Conservation (phyloP, 768 basidiomycete species). For the Tricholoma sp. region DNA sequence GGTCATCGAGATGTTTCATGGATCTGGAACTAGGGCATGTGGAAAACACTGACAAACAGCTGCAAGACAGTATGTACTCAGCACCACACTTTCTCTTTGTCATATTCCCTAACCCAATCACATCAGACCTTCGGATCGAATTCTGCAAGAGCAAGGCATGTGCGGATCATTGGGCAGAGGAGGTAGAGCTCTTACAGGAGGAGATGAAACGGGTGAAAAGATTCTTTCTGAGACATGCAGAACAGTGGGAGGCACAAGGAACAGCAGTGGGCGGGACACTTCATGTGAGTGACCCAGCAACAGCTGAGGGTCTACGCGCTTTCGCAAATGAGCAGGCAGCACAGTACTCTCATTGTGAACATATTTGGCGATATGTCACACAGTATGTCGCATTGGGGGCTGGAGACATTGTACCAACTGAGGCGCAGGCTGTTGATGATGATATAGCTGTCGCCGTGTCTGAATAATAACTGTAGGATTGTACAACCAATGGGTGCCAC, state of each 20-base stretch:
- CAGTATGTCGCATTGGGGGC: neutral
- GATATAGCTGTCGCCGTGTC: neutral
- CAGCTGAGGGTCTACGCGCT: neutral
- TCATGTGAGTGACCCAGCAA: neutral
- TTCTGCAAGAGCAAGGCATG: conserved; percentile 1
- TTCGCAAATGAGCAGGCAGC: neutral
- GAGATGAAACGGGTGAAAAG: conserved; percentile 2
- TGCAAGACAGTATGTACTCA: conserved; percentile 1
- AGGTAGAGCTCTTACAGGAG: no score
- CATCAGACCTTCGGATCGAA: conserved; percentile 2
- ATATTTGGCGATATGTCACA: neutral
- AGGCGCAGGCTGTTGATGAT: neutral
- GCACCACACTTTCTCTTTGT: neutral
- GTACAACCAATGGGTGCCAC: neutral
- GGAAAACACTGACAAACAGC: neutral
- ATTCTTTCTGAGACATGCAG: neutral
- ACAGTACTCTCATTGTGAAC: neutral
- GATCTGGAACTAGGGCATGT: neutral
- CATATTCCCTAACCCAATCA: neutral
- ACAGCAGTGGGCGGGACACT: neutral
- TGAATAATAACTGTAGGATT: neutral
- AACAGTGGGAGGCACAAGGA: neutral
- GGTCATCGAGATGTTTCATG: neutral
- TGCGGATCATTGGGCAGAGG: neutral
- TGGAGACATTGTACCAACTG: neutral